Conservation (phyloP, 306 rosid species). For the Medicago lupulina region DNA sequence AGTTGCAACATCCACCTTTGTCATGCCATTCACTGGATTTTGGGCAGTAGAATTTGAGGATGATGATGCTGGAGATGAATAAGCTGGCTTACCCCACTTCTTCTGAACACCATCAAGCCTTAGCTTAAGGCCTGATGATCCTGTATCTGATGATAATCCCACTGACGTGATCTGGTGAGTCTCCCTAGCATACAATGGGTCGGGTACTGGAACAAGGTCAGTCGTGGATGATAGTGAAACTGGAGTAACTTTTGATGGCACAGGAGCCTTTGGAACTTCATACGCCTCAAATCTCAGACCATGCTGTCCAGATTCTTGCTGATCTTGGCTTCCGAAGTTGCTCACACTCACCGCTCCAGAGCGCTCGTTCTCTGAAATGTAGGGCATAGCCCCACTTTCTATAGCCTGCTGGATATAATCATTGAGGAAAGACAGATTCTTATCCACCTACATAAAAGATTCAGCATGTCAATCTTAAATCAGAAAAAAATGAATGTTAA, state of each 20-base stretch:
- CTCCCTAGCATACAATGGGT: slow-evolving; percentile 69
- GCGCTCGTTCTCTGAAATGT: slow-evolving; percentile 70
- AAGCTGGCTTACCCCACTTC: slow-evolving; percentile 82
- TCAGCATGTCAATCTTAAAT: slow-evolving; percentile 30
- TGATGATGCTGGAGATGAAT: slow-evolving; percentile 58
- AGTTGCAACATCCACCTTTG: slow-evolving; percentile 54
- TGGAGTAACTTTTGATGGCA: slow-evolving; percentile 52
- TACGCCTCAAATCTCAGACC: slow-evolving; percentile 87
- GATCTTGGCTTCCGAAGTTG: slow-evolving; percentile 64
- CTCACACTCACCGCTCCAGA: slow-evolving; percentile 53
- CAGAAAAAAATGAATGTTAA: slow-evolving; percentile 15
- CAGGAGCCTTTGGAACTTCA: slow-evolving; percentile 74
- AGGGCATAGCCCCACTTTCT: slow-evolving; percentile 80
- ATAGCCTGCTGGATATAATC: slow-evolving; percentile 63
- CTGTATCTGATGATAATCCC: slow-evolving; percentile 59
- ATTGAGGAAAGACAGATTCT: slow-evolving; percentile 72
- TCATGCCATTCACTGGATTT: slow-evolving; percentile 60
- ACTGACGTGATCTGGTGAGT: slow-evolving; percentile 52
- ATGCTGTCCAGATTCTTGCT: slow-evolving; percentile 65
- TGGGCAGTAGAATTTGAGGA: slow-evolving; percentile 58
- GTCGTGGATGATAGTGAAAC: slow-evolving; percentile 59
- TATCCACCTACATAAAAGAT: slow-evolving; percentile 69
- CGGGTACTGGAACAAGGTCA: slow-evolving; percentile 78
- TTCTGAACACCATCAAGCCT: slow-evolving; percentile 85
- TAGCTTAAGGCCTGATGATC: slow-evolving; percentile 65